Conservation (phyloP, 108 stramenopile species). For the Stephanodiscus minutulus region DNA sequence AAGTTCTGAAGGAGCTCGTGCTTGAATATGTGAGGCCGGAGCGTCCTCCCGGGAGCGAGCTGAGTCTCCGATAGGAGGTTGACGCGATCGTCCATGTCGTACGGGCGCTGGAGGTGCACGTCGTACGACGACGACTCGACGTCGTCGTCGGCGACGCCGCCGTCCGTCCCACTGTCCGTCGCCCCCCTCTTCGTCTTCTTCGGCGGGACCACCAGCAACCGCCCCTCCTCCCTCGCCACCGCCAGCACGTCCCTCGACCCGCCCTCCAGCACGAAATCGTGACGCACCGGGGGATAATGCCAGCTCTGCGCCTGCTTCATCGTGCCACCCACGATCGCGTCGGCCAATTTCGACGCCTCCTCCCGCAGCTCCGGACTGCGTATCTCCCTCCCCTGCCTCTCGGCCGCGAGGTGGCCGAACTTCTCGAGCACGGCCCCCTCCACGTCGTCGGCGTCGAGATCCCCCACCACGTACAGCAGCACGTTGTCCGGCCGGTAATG, state of each 20-base stretch:
- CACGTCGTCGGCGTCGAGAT: slow-evolving; percentile 83
- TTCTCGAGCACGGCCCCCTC: slow-evolving; percentile 83
- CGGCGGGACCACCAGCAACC: slow-evolving; percentile 21
- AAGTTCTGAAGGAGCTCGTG: slow-evolving; percentile 93
- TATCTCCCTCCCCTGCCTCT: slow-evolving; percentile 79
- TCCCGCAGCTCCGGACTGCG: slow-evolving; percentile 67
- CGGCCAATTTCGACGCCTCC: slow-evolving; percentile 70
- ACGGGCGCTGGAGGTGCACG: slow-evolving; percentile 76
- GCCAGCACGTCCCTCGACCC: slow-evolving; percentile 45
- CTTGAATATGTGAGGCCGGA: slow-evolving; percentile 90
- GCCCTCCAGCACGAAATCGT: slow-evolving; percentile 80
- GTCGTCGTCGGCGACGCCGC: slow-evolving; percentile 38
- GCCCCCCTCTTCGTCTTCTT: too few species aligned
- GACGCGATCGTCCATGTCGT: slow-evolving; percentile 80
- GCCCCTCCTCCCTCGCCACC: slow-evolving; percentile 16
- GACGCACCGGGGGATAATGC: slow-evolving; percentile 90
- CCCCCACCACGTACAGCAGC: slow-evolving; percentile 95
- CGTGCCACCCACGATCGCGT: slow-evolving; percentile 75
- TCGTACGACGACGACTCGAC: slow-evolving; percentile 55
- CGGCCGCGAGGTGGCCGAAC: slow-evolving; percentile 84
- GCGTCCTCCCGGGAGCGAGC: slow-evolving; percentile 62
- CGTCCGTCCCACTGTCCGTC: slow-evolving; percentile 42
- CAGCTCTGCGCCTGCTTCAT: slow-evolving; percentile 88
- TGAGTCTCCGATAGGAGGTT: slow-evolving; percentile 69
- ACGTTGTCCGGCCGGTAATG: slow-evolving; percentile 99